Evolutionary conservation across 2,329 filamentous ascomycete genomes (phyloP).

Genomic region (Cercospora sojina): DNA sequence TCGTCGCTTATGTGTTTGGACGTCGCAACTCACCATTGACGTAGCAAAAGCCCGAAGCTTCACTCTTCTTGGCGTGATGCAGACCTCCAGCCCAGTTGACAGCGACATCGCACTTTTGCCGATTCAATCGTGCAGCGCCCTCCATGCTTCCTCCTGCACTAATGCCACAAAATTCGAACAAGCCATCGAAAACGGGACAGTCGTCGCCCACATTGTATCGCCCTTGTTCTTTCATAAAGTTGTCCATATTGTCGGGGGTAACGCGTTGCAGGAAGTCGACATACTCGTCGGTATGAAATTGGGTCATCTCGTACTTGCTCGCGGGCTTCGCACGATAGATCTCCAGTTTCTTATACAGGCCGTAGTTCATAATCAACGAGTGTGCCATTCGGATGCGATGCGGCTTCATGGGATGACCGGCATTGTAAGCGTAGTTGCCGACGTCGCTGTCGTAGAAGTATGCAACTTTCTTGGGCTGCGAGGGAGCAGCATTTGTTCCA

Average conservation of each 20-base stretch:
- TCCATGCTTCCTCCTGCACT: conserved; percentile 70
- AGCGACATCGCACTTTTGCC: conserved; percentile 67
- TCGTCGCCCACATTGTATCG: conserved; percentile 66
- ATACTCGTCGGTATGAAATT: conserved; percentile 72
- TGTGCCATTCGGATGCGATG: conserved; percentile 66
- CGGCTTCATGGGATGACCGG: conserved; percentile 67
- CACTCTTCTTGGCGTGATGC: conserved; percentile 52
- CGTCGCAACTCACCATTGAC: conserved; percentile 43
- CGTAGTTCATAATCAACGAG: conserved; percentile 69
- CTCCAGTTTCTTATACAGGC: conserved; percentile 71
- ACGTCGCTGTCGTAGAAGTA: conserved; percentile 99
- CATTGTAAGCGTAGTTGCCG: conserved; percentile 94
- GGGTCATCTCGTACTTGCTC: conserved; percentile 69
- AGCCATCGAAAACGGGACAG: conserved; percentile 65
- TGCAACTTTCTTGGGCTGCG: conserved; percentile 76
- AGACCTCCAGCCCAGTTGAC: conserved; percentile 54
- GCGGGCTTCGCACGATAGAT: conserved; percentile 56
- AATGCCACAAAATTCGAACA: conserved; percentile 70
- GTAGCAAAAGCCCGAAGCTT: conserved; percentile 51
- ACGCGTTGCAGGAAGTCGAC: conserved; percentile 78
- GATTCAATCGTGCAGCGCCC: conserved; percentile 65
- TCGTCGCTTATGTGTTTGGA: not conserved
- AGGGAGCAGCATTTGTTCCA: conserved; percentile 49
- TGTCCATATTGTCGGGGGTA: conserved; percentile 97
- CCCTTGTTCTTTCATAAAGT: conserved; percentile 85